A percentile compares a stretch with the other conserved stretches of the same genome.
phyloP scores from a whole-genome alignment of 139 green algal genomes.

The Monoraphidium neglectum region DNA sequence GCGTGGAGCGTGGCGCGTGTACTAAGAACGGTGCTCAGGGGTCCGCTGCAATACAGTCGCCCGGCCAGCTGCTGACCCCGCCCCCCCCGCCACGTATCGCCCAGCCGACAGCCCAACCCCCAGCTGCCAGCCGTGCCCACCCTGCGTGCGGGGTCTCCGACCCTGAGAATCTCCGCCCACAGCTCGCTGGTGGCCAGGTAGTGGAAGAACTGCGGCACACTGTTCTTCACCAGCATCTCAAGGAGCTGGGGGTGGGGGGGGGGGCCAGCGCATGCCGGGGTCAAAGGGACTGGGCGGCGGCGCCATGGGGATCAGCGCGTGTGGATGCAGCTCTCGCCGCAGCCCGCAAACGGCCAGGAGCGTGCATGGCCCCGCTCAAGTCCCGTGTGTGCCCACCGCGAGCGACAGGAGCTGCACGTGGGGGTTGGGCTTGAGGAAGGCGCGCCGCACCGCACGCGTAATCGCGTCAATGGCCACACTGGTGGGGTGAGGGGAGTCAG shows the following conservation, averaged over 20 bases:
- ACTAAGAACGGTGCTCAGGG: not conserved
- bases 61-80: not conserved
- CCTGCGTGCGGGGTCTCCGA: conserved; percentile 25
- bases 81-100: not conserved
- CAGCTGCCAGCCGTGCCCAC: not conserved
- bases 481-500: not conserved
- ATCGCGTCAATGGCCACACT: conserved; percentile 29
- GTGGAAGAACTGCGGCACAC: conserved; percentile 44
- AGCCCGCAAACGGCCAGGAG: not conserved
- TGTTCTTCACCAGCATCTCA: conserved; percentile 70
- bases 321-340: not conserved
- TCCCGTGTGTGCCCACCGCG: conserved; percentile 29
- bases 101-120: not conserved
- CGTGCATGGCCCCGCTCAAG: not conserved
- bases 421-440: conserved; percentile 33
- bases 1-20: not conserved
- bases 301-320: not conserved
- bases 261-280: not conserved
- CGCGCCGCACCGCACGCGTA: conserved; percentile 24
- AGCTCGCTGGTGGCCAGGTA: conserved; percentile 42
- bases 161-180: conserved; percentile 52
- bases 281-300: not conserved
- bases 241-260: conserved; percentile 36
- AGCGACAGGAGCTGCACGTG: conserved; percentile 55
- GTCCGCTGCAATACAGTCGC: not conserved